These are phyloP conservation scores for Amanita pseudoporphyria DNA, from an alignment of 768 basidiomycete genomes.

Conservation along the genomic window DNA sequence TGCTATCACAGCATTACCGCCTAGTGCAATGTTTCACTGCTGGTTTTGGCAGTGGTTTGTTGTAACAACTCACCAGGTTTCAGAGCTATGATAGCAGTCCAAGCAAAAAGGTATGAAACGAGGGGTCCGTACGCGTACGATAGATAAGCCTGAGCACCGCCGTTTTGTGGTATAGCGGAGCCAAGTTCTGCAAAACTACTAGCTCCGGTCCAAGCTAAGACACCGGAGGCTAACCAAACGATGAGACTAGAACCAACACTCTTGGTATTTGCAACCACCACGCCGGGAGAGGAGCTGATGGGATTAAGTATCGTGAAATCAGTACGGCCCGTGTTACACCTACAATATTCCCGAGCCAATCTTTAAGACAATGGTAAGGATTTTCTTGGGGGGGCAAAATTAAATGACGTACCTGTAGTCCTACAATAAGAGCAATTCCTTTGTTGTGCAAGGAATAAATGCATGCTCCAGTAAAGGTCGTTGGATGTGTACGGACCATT, in stretches of 20 bases:
- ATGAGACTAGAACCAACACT: conserved; percentile 83
- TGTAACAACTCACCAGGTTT: conserved; percentile 53
- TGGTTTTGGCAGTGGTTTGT: background rate
- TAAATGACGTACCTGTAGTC: conserved; percentile 50
- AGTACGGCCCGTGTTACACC: conserved; percentile 15
- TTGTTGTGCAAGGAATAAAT: background rate
- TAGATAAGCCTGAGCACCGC: conserved; percentile 73
- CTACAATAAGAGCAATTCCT: conserved; percentile 85
- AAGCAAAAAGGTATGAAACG: conserved; percentile 86
- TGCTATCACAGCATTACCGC: conserved; percentile 74
- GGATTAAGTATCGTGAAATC: background rate
- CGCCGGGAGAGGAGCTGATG: conserved; percentile 79
- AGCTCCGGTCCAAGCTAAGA: conserved; percentile 92
- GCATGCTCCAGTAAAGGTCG: background rate
- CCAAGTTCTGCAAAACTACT: conserved; percentile 92
- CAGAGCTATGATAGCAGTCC: conserved; percentile 86
- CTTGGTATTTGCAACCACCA: conserved; percentile 81
- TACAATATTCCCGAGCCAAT: conserved; percentile 95
- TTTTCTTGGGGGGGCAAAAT: background rate
- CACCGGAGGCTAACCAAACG: conserved; percentile 78
- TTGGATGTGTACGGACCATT: conserved; percentile 41
- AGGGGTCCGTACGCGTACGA: conserved; percentile 84
- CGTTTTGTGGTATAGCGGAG: conserved; percentile 73
- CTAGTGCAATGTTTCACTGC: conserved; percentile 23
- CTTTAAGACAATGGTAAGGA: conserved; percentile 21